These are phyloP conservation scores for Candida khao-thaluensis DNA, from an alignment of 805 yeast genomes.

Conservation along the genomic window DNA sequence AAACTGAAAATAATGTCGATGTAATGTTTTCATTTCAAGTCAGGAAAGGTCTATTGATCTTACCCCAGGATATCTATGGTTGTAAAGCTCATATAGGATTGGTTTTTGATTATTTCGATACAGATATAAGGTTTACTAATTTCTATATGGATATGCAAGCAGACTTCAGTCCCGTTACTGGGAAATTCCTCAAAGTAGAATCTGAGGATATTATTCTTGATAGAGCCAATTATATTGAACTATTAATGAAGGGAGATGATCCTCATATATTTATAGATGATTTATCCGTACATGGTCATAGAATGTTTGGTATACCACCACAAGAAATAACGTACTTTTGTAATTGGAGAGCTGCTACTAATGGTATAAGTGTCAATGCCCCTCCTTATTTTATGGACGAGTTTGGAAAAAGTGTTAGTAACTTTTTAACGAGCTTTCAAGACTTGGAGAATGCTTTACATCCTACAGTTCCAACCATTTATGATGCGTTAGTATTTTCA, in stretches of 20 bases:
- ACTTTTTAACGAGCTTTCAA: slow-evolving; percentile 59
- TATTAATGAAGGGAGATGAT: background rate
- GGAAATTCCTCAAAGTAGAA: slow-evolving; percentile 26
- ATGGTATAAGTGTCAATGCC: slow-evolving; percentile 54
- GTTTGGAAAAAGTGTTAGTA: slow-evolving; percentile 40
- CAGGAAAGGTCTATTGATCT: slow-evolving; percentile 62
- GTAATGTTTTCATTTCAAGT: slow-evolving; percentile 71
- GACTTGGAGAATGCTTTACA: slow-evolving; percentile 78
- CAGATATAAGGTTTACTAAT: slow-evolving; percentile 83
- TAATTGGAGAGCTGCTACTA: slow-evolving; percentile 82
- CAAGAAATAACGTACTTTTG: slow-evolving; percentile 83
- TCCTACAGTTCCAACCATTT: slow-evolving; percentile 51
- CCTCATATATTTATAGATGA: slow-evolving; percentile 59
- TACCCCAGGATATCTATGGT: slow-evolving; percentile 75
- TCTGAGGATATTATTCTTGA: slow-evolving; percentile 21
- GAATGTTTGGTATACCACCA: slow-evolving; percentile 93
- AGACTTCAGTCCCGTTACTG: slow-evolving; percentile 58
- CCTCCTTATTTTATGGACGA: slow-evolving; percentile 45
- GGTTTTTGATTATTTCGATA: slow-evolving; percentile 61
- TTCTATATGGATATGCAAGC: slow-evolving; percentile 92
- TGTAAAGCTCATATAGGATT: slow-evolving; percentile 60
- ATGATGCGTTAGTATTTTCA: slow-evolving; percentile 68
- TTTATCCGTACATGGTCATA: slow-evolving; percentile 72
- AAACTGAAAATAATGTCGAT: slow-evolving; percentile 73
- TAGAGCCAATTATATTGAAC: slow-evolving; percentile 15